Evolutionary conservation across 2,329 filamentous ascomycete species (phyloP), one percentile per base, ranked within the genome.

Genomic region (Fusarium chaquense): DNA sequence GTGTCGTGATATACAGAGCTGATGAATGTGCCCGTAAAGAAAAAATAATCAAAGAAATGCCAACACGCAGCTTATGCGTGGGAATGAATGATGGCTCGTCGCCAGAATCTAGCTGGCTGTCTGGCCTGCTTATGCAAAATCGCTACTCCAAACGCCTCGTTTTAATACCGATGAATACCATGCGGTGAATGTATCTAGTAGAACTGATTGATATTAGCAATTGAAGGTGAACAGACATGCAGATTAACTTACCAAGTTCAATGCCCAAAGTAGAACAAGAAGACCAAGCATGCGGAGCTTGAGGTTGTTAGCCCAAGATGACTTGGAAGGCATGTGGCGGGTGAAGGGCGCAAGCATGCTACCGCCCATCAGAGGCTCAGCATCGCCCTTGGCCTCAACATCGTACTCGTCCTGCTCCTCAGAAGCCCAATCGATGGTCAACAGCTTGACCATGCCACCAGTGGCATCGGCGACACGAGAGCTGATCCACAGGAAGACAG

Each of bases 401-500:
- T 71, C 68, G 15, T 55, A 62, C 3, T 71, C 64, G 0, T 69
- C 55, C 4, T 69, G 43, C 18, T 64, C 49, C 4, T 62, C 46
- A 0, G 53, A 40, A 5, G 43, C 52, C 68, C 68, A 71, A 5
- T 72, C 51, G 16, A 47, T 57, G 3, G 69, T 71, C 54, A 72
- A 16, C 6, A 71, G 55, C 47, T 72, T 71, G 35, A 71, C 69
- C 53, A 71, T 33, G 5, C 69, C 69, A 35, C 69, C 69, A 8
- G 69, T 71, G 9, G 68, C 68, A 22, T 71, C 68, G 2, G 68
- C 68, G 16, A 71, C 57, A 11, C 64, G 65, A 0, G 65, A 58
- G 58, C 74, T 76, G 9, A 76, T 63, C 70, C 69, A 75, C 20
- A 76, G n/a, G 60, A 76, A 76, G 30, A 75, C 28, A 1, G 74